A percentile compares a stretch with the other conserved stretches of the same genome.
These are phyloP conservation scores for Talaromyces sp. DNA, from an alignment of 2,329 filamentous ascomycete species.

Conservation along the genomic window DNA sequence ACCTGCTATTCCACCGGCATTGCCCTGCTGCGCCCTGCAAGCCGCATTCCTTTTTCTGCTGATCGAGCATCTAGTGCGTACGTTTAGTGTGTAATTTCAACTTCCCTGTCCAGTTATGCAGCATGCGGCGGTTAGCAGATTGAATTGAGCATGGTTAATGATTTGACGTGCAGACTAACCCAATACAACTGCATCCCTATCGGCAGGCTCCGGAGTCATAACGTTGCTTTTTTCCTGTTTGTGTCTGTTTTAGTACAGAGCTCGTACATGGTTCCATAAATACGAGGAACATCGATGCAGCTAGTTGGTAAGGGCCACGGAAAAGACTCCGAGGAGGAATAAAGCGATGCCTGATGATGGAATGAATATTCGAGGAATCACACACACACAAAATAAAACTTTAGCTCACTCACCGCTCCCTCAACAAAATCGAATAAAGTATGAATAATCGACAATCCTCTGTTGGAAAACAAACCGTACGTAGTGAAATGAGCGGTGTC, in stretches of 20 bases:
- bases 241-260: background rate
- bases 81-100: background rate
- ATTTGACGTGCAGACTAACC: conserved; percentile 14
- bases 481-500: conserved; percentile 1
- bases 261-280: conserved; percentile 2
- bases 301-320: background rate
- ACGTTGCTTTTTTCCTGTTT: background rate
- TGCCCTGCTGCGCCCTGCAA: background rate
- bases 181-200: conserved; percentile 5
- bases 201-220: conserved; percentile 7
- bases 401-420: background rate
- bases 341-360: background rate
- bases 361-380: background rate
- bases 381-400: background rate
- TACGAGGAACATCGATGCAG: background rate
- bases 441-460: background rate
- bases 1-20: background rate
- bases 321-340: background rate
- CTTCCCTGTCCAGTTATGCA: conserved; percentile 11
- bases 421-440: background rate
- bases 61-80: background rate
- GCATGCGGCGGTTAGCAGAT: conserved; percentile 10
- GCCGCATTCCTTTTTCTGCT: background rate
- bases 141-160: background rate
- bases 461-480: background rate